Percentiles rank a stretch among this genome's conserved stretches.
Evolutionary conservation across 805 yeast genomes (phyloP).

Genomic region (Starmerella geochares): DNA sequence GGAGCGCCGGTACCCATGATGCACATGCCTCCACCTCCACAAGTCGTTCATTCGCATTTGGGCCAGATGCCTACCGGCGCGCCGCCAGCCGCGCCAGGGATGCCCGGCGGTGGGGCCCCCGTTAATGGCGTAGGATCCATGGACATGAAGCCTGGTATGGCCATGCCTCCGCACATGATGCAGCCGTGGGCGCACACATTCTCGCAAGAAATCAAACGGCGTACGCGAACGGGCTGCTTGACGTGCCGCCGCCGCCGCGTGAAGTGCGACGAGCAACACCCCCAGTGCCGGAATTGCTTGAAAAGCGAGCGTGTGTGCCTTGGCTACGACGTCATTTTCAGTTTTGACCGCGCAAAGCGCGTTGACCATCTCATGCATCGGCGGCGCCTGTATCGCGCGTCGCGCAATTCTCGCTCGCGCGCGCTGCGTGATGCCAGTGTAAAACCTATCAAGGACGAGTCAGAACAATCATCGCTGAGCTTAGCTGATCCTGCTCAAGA

Average conservation of each 20-base stretch:
- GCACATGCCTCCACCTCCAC: slow-evolving; percentile 1
- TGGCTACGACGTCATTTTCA: slow-evolving; percentile 47
- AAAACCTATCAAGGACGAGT: background rate
- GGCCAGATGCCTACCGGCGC: background rate
- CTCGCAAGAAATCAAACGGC: slow-evolving; percentile 36
- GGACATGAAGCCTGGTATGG: background rate
- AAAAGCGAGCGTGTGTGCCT: slow-evolving; percentile 53
- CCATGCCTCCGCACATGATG: background rate
- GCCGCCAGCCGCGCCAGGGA: too few relatives aligned
- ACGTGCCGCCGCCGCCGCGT: slow-evolving; percentile 63
- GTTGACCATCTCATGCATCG: slow-evolving; percentile 9
- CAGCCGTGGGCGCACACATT: slow-evolving; percentile 9
- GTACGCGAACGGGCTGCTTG: slow-evolving; percentile 67
- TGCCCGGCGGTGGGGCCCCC: background rate
- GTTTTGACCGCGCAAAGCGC: slow-evolving; percentile 11
- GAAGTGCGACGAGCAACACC: slow-evolving; percentile 67
- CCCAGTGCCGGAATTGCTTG: slow-evolving; percentile 58
- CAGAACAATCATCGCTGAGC: background rate
- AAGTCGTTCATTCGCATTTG: background rate
- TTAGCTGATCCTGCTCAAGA: too few relatives aligned
- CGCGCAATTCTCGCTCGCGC: background rate
- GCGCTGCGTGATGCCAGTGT: background rate
- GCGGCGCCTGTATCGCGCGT: slow-evolving; percentile 5
- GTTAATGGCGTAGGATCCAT: background rate
- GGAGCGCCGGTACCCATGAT: background rate